These are phyloP conservation scores for Kodamaea hsintzibuensis DNA, from an alignment of 805 yeast genomes.

Conservation along the genomic window DNA sequence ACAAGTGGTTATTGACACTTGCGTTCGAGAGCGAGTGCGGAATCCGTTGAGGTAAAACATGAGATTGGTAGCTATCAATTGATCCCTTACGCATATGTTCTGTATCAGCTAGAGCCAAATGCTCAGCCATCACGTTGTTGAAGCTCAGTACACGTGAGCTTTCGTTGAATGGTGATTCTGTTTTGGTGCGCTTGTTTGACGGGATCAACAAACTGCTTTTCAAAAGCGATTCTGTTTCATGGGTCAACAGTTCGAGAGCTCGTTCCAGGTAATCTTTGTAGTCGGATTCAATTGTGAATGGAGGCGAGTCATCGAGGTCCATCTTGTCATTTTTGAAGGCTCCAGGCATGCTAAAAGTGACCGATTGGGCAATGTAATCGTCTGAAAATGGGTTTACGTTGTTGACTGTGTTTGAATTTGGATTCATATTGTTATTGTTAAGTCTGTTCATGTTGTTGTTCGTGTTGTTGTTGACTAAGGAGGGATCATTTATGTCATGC, in stretches of 20 bases:
- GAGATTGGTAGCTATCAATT: slow-evolving; percentile 19
- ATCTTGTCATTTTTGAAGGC: slow-evolving; percentile 27
- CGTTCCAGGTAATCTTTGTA: background rate
- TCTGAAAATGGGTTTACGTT: background rate
- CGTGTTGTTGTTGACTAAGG: background rate
- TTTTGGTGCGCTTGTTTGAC: slow-evolving; percentile 4
- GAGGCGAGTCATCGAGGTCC: slow-evolving; percentile 42
- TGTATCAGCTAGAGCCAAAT: background rate
- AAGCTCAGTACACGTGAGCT: slow-evolving; percentile 5
- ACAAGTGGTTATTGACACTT: slow-evolving; percentile 6
- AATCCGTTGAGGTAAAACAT: slow-evolving; percentile 9
- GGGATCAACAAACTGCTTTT: slow-evolving; percentile 10
- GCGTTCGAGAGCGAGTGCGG: slow-evolving; percentile 2
- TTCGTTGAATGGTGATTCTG: slow-evolving; percentile 6
- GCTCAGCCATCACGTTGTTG: slow-evolving; percentile 6
- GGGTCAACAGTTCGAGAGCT: slow-evolving; percentile 10
- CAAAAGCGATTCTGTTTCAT: slow-evolving; percentile 7
- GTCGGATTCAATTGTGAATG: slow-evolving; percentile 38
- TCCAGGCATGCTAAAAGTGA: slow-evolving; percentile 28
- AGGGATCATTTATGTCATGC: background rate
- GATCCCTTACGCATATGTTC: slow-evolving; percentile 12
- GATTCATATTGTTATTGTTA: background rate
- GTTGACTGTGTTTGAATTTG: background rate
- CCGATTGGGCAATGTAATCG: slow-evolving; percentile 4
- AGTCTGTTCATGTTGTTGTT: background rate